Percentiles rank a stretch among this genome's conserved stretches.
These are phyloP conservation scores for Leptomonas pyrrhocoris DNA, from an alignment of 208 protist genomes.

Conservation along the genomic window DNA sequence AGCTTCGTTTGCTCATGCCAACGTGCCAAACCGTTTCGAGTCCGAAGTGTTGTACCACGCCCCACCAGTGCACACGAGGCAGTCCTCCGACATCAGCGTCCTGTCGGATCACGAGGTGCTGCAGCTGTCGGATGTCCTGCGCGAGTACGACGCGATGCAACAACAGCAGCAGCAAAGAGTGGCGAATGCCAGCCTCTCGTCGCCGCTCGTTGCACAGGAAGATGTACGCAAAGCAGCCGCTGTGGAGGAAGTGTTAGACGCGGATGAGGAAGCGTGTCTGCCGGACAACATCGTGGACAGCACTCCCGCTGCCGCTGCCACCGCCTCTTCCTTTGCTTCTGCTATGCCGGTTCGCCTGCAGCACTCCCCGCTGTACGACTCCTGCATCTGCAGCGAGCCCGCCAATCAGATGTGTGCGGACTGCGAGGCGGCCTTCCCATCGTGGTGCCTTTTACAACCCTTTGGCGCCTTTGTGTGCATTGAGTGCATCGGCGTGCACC, in stretches of 20 bases:
- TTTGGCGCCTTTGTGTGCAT: constrained; percentile 83
- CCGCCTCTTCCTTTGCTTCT: neutral
- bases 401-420: constrained; percentile 67
- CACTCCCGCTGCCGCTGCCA: neutral
- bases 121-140: constrained; percentile 63
- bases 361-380: constrained; percentile 49
- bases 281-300: neutral
- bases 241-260: neutral
- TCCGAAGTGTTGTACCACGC: constrained; percentile 17
- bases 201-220: constrained; percentile 19
- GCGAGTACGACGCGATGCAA: constrained; percentile 36
- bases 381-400: constrained; percentile 35
- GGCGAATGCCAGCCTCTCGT: neutral
- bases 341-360: constrained; percentile 30
- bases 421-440: constrained; percentile 59
- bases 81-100: constrained; percentile 36
- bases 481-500: constrained; percentile 74
- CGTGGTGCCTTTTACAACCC: constrained; percentile 67
- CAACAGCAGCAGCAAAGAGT: constrained; percentile 13
- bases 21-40: constrained; percentile 24
- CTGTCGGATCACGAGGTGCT: constrained; percentile 63
- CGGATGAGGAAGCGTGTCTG: constrained; percentile 2
- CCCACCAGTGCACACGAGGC: neutral
- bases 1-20: neutral
- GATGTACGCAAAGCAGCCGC: neutral